phyloP scores from a whole-genome alignment of 2,329 filamentous ascomycete genomes.

The Cucurbitaria berberidis region DNA sequence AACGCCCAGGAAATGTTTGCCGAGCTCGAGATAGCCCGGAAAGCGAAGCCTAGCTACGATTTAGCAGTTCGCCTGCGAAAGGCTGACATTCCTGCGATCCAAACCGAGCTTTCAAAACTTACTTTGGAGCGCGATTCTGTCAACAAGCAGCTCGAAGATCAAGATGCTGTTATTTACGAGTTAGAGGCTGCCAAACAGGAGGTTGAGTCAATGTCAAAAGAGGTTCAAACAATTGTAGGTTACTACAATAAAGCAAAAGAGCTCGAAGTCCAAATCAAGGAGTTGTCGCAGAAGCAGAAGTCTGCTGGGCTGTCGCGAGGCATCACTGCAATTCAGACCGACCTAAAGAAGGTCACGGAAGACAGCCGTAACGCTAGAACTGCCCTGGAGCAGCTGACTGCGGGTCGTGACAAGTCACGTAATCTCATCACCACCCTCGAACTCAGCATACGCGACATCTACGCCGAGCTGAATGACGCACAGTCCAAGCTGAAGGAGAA shows the following conservation, averaged over 20 bases:
- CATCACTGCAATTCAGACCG: slow-evolving; percentile 82
- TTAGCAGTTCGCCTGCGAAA: slow-evolving; percentile 71
- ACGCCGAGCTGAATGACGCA: slow-evolving; percentile 73
- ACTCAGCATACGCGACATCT: slow-evolving; percentile 76
- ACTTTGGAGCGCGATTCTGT: slow-evolving; percentile 47
- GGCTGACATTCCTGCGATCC: slow-evolving; percentile 72
- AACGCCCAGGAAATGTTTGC: slow-evolving; percentile 67
- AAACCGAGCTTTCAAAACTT: slow-evolving; percentile 66
- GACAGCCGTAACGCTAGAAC: slow-evolving; percentile 69
- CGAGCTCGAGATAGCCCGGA: slow-evolving; percentile 65
- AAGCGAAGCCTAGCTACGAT: slow-evolving; percentile 68
- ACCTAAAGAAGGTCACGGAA: slow-evolving; percentile 71
- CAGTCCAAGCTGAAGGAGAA: slow-evolving; percentile 83
- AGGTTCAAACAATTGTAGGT: slow-evolving; percentile 76
- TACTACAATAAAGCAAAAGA: slow-evolving; percentile 74
- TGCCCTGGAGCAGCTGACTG: slow-evolving; percentile 68
- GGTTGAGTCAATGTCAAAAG: slow-evolving; percentile 76
- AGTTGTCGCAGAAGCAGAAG: slow-evolving; percentile 77
- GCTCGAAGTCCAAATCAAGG: slow-evolving; percentile 74
- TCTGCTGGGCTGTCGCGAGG: slow-evolving; percentile 69
- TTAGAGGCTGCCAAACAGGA: slow-evolving; percentile 71
- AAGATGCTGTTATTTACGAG: slow-evolving; percentile 71
- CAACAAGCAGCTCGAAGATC: slow-evolving; percentile 58
- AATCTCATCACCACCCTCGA: slow-evolving; percentile 74
- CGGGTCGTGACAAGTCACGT: slow-evolving; percentile 74